Conservation (phyloP, 148 eudicot species). For the Cornus kousa region DNA sequence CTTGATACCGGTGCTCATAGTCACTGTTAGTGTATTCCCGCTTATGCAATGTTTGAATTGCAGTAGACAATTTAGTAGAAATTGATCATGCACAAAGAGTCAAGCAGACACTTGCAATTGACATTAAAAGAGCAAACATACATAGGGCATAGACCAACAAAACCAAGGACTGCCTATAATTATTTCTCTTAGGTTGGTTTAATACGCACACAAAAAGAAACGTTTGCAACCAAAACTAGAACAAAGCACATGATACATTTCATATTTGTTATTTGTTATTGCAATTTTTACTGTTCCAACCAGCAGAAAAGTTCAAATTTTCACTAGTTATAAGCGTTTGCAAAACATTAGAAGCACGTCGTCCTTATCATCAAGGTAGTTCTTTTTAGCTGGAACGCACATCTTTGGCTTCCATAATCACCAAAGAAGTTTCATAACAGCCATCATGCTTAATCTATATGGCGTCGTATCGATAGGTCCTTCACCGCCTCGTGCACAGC, state of each 20-base stretch:
- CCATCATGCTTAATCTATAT: background rate
- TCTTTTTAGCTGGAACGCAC: background rate
- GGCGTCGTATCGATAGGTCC: constrained; percentile 21
- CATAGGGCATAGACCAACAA: no score
- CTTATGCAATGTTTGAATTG: no score
- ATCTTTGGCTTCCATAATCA: background rate
- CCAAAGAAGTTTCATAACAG: background rate
- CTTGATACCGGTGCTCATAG: no score
- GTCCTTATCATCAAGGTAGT: background rate
- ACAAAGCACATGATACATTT: background rate
- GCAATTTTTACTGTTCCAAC: background rate
- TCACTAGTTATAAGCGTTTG: background rate
- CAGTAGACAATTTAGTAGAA: no score
- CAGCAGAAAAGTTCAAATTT: background rate
- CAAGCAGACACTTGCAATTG: no score
- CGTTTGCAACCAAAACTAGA: background rate
- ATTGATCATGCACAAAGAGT: no score
- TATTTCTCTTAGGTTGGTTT: no score
- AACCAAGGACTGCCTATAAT: no score
- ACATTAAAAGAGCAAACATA: no score
- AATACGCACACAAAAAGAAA: no score
- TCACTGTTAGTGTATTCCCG: no score
- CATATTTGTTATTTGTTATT: background rate
- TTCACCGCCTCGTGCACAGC: constrained; percentile 82
- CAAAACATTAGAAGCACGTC: background rate